Evolutionary conservation across 1,139 yeast genomes (phyloP).

Genomic region (Yamadazyma spencermartinsiae): DNA sequence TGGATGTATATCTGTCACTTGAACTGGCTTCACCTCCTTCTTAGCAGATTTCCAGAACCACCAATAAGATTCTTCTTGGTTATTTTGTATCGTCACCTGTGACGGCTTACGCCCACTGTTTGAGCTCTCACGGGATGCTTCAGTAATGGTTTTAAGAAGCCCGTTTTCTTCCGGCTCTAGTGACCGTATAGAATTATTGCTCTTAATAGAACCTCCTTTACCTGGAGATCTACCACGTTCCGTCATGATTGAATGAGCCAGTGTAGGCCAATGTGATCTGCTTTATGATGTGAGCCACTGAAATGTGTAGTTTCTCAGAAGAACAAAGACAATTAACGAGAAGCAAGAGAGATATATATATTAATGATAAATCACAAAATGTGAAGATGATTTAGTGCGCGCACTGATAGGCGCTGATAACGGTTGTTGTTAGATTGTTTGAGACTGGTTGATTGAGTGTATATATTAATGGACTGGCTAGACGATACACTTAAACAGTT

Average conservation of each 20-base stretch:
- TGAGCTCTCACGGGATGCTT: slow-evolving; percentile 11
- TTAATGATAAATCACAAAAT: too few relatives aligned
- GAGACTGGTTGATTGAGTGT: slow-evolving; percentile 5
- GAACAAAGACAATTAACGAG: too few relatives aligned
- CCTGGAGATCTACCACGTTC: too few relatives aligned
- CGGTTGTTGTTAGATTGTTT: too few relatives aligned
- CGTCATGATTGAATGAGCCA: background rate
- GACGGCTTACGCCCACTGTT: background rate
- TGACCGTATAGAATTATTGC: slow-evolving; percentile 5
- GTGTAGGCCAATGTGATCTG: too few relatives aligned
- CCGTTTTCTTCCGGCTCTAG: slow-evolving; percentile 4
- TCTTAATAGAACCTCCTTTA: slow-evolving; percentile 2
- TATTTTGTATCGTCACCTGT: background rate
- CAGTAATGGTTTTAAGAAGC: slow-evolving; percentile 10
- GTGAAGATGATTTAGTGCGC: too few relatives aligned
- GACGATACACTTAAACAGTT: slow-evolving; percentile 27
- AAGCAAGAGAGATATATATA: too few relatives aligned
- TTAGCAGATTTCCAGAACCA: slow-evolving; percentile 10
- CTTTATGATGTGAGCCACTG: too few relatives aligned
- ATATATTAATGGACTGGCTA: slow-evolving; percentile 18
- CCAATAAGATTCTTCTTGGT: slow-evolving; percentile 4
- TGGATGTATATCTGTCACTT: slow-evolving; percentile 7
- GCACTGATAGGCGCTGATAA: too few relatives aligned
- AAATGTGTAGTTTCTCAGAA: too few relatives aligned
- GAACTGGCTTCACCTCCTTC: slow-evolving; percentile 2